phyloP scores from a whole-genome alignment of 2,329 filamentous ascomycete genomes.

The Exutisphaerella laricina region DNA sequence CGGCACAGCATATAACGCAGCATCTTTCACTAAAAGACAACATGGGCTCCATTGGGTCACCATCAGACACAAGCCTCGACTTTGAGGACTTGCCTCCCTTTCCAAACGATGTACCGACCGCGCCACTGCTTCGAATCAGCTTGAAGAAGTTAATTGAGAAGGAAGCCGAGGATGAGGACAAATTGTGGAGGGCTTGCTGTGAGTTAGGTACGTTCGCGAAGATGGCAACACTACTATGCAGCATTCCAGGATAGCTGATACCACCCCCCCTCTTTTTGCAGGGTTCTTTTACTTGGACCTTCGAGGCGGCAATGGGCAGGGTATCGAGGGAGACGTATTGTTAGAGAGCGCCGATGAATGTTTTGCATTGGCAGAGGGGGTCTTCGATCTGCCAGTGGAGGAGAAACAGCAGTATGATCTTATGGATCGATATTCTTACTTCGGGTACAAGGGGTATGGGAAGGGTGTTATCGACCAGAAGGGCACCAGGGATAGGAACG shows the following conservation, averaged over 20 bases:
- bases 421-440: slow-evolving; percentile 45
- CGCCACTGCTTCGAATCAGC: slow-evolving; percentile 41
- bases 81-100: slow-evolving; percentile 35
- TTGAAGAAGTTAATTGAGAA: slow-evolving; percentile 35
- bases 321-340: slow-evolving; percentile 36
- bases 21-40: no score
- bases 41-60: slow-evolving; percentile 8
- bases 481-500: slow-evolving; percentile 48
- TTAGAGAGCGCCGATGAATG: slow-evolving; percentile 42
- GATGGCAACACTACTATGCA: no score
- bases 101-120: slow-evolving; percentile 39
- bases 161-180: slow-evolving; percentile 33
- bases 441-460: slow-evolving; percentile 41
- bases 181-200: slow-evolving; percentile 31
- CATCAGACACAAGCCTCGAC: slow-evolving; percentile 3
- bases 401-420: slow-evolving; percentile 55
- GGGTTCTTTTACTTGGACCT: slow-evolving; percentile 57
- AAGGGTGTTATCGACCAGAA: slow-evolving; percentile 41
- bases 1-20: no score
- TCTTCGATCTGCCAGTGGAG: slow-evolving; percentile 46
- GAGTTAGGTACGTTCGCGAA: no score
- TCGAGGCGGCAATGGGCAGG: slow-evolving; percentile 15
- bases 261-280: no score
- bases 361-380: slow-evolving; percentile 41
- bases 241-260: no score